Base-by-base conservation (phyloP, 768 basidiomycete species). In the Dictyophora rubrovolvata region DNA sequence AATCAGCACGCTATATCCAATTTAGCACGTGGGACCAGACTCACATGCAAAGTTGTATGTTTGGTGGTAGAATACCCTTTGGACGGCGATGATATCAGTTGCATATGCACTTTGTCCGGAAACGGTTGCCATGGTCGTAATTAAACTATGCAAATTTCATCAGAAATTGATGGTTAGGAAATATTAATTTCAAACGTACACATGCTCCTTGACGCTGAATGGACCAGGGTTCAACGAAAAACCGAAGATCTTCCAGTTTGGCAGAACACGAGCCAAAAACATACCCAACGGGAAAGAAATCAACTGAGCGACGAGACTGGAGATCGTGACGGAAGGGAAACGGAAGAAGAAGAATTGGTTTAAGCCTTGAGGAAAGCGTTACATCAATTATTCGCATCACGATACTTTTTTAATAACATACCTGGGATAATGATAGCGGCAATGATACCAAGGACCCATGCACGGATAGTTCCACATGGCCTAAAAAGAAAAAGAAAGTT, bases 191-290 rank as follows among this genome's bases (percentile, higher is more conserved):
- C 33, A n/a, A n/a, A 64, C 65, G 48, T 46, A 65, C 67, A 83
- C 83, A 70, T 85, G 83, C 67, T 88, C 87, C 70, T 89, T 89
- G 66, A 88, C 80, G 1, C 78, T 77, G 73, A 87, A 89, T 1
- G 80, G 83, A 20, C 87, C 87, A 12, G 84, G 83, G 64, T 86
- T 86, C 47, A 86, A 28, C 16, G 42, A 18, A 17, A 62, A 14
- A 22, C 54, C 46, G 48, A 54, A 62, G 6, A 60, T 53, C 46
- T 53, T 55, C 47, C 28, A 55, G 59, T 54, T 54, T 6, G 61
- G 61, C 33, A 62, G 18, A 63, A 48, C 23, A n/a, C 12, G 21
- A 36, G 20, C 33, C 46, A 82, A 84, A 5, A 76, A 67, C 49
- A 80, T 77, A 36, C 85, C 83, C 48, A 84, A 55, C 12, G 86